These are phyloP conservation scores for Eucalyptus tenuipes DNA, from an alignment of 345 rosid genomes.

Conservation along the genomic window DNA sequence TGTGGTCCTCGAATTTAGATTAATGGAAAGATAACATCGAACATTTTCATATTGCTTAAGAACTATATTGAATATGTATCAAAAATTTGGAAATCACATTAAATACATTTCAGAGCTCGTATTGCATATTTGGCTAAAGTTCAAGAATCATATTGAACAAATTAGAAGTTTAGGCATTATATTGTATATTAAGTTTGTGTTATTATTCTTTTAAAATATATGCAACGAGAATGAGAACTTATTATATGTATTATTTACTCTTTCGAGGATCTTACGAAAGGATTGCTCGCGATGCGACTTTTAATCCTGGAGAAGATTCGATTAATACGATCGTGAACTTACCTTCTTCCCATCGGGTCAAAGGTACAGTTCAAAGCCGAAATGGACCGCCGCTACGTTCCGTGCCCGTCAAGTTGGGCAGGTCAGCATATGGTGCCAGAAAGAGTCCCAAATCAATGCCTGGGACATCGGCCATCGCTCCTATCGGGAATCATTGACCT, in stretches of 20 bases:
- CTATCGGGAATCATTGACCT: neutral
- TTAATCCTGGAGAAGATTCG: neutral
- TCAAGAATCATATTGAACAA: rapidly evolving
- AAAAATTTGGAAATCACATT: rapidly evolving
- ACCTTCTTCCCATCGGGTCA: neutral
- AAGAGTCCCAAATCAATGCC: neutral
- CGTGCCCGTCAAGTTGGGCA: neutral
- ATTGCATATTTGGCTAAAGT: rapidly evolving
- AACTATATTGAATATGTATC: too few species aligned
- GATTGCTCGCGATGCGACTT: neutral
- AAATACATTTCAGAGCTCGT: rapidly evolving
- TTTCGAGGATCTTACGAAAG: too few species aligned
- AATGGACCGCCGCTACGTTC: neutral
- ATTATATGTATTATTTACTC: neutral
- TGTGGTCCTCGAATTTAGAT: too few species aligned
- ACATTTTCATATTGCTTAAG: too few species aligned
- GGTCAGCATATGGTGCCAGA: neutral
- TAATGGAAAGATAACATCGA: too few species aligned
- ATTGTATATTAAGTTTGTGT: too few species aligned
- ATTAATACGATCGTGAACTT: neutral
- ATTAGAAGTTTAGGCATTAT: too few species aligned
- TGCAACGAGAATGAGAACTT: neutral
- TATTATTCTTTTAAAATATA: too few species aligned
- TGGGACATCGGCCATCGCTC: neutral
- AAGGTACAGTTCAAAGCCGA: neutral